Percentiles rank a stretch among this genome's conserved stretches.
phyloP scores from a whole-genome alignment of 2,329 filamentous ascomycete species.

The Alternaria solani region DNA sequence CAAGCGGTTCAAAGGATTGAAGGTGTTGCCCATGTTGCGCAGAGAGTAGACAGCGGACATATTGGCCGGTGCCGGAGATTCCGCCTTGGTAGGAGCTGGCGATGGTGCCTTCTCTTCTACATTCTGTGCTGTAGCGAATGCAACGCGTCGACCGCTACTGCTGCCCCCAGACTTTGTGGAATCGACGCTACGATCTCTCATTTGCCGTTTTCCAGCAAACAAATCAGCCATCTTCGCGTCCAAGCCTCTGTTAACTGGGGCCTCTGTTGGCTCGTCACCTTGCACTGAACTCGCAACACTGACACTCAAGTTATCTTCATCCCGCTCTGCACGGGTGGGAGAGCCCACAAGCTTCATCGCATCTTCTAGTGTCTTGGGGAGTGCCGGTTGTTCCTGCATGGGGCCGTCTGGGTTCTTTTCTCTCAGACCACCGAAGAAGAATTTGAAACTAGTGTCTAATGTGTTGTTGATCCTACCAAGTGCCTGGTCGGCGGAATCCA shows the following conservation, averaged over 20 bases:
- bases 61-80: constrained; percentile 31
- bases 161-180: constrained; percentile 72
- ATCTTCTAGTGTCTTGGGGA: constrained; percentile 92
- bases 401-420: constrained; percentile 63
- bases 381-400: constrained; percentile 53
- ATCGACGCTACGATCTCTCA: constrained; percentile 79
- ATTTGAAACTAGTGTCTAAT: constrained; percentile 90
- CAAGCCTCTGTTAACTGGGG: constrained; percentile 43
- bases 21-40: constrained; percentile 77
- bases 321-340: constrained; percentile 59
- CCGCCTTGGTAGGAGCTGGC: constrained; percentile 34
- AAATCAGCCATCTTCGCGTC: constrained; percentile 72
- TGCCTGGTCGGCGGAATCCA: constrained; percentile 88
- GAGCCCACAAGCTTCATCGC: constrained; percentile 87
- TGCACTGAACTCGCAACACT: constrained; percentile 63
- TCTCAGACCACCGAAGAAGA: constrained; percentile 86
- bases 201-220: constrained; percentile 69
- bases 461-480: constrained; percentile 92
- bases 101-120: constrained; percentile 35
- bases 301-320: constrained; percentile 61
- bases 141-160: constrained; percentile 66
- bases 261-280: constrained; percentile 50
- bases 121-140: constrained; percentile 51
- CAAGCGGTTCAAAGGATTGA: constrained; percentile 84
- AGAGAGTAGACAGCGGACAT: constrained; percentile 80